phyloP scores from a whole-genome alignment of 1,139 yeast species.

The Taphrina wiesneri region DNA sequence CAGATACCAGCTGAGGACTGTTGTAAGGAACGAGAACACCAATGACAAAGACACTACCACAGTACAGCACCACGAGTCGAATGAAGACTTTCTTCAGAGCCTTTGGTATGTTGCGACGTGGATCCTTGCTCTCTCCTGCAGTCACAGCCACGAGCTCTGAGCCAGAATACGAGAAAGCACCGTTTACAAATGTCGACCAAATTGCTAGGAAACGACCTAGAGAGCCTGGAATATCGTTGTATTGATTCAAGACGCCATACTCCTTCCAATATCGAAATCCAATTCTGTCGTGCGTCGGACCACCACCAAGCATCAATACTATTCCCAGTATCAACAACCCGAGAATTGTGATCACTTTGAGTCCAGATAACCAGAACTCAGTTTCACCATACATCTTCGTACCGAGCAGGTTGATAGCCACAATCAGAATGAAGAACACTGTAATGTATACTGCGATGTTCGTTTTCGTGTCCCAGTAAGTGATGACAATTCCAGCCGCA shows the following conservation, averaged over 20 bases:
- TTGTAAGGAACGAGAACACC: constrained; percentile 70
- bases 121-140: constrained; percentile 84
- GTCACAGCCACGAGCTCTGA: constrained; percentile 85
- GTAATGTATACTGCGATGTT: constrained; percentile 48
- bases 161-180: constrained; percentile 65
- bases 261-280: constrained; percentile 72
- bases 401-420: constrained; percentile 47
- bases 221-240: constrained; percentile 41
- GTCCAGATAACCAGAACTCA: constrained; percentile 63
- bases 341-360: constrained; percentile 54
- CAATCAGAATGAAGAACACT: constrained; percentile 44
- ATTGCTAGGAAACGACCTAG: constrained; percentile 63
- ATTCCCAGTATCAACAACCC: constrained; percentile 63
- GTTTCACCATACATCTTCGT: constrained; percentile 59
- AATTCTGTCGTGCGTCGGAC: constrained; percentile 48
- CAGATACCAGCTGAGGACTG: constrained; percentile 53
- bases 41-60: constrained; percentile 68
- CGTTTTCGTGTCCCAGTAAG: constrained; percentile 43
- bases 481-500: constrained; percentile 48
- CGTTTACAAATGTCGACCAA: constrained; percentile 69
- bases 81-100: constrained; percentile 81
- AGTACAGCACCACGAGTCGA: constrained; percentile 78
- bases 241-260: constrained; percentile 80
- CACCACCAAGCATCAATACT: constrained; percentile 67
- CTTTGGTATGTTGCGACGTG: constrained; percentile 75